Evolutionary conservation across 139 green algal species (phyloP).

Genomic region (Marvania coccoides): DNA sequence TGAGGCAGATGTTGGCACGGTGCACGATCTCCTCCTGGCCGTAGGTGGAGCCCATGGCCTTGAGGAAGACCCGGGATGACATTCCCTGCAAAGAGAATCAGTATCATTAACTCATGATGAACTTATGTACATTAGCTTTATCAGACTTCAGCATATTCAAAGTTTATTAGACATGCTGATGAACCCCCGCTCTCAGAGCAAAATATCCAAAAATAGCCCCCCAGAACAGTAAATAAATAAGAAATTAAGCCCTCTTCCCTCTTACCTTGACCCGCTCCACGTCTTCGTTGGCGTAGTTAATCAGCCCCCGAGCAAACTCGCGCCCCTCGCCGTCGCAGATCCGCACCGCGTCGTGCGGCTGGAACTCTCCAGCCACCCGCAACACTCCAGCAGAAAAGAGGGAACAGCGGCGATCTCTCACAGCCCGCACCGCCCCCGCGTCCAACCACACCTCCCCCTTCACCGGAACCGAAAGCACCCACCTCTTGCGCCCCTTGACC

Average conservation of each 20-base stretch:
- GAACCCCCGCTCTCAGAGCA: no score
- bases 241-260: neutral
- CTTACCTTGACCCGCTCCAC: slow-evolving; percentile 30
- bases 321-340: slow-evolving; percentile 56
- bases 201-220: no score
- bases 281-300: slow-evolving; percentile 63
- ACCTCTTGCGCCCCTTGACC: slow-evolving; percentile 69
- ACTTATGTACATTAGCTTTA: neutral
- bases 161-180: no score
- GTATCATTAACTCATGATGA: neutral
- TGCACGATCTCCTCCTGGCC: slow-evolving; percentile 55
- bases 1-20: slow-evolving; percentile 50
- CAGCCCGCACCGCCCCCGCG: slow-evolving; percentile 57
- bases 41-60: slow-evolving; percentile 35
- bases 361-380: slow-evolving; percentile 46
- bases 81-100: slow-evolving; percentile 28
- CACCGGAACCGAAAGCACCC: slow-evolving; percentile 68
- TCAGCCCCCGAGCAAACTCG: slow-evolving; percentile 75
- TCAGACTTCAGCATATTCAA: neutral
- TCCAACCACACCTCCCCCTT: slow-evolving; percentile 65
- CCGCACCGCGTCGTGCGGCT: slow-evolving; percentile 57
- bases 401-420: slow-evolving; percentile 58
- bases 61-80: slow-evolving; percentile 25
- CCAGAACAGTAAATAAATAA: neutral
- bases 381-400: slow-evolving; percentile 76